A percentile compares a stretch with the other conserved stretches of the same genome.
phyloP scores from a whole-genome alignment of 345 rosid genomes.

The Camelina hispida region DNA sequence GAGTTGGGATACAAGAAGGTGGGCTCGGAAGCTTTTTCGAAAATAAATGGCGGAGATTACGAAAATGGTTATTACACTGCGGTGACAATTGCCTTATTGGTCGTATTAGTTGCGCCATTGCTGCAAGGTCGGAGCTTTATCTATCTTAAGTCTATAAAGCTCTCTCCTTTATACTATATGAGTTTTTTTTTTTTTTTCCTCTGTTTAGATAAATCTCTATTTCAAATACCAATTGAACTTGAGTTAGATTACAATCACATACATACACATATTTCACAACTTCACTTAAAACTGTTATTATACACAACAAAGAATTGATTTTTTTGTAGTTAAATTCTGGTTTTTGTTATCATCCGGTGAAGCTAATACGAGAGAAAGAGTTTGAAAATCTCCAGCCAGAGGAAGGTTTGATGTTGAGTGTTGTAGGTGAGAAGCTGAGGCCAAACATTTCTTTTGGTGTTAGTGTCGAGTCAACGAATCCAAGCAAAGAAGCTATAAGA shows the following conservation, averaged over 20 bases:
- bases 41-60: conserved; percentile 16
- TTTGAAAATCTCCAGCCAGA: conserved; percentile 60
- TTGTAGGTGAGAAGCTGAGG: conserved; percentile 55
- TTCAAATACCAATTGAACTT: conserved; percentile 1
- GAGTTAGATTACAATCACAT: conserved; percentile 25
- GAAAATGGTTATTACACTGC: conserved; percentile 29
- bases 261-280: conserved; percentile 20
- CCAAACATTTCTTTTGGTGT: conserved; percentile 78
- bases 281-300: conserved; percentile 31
- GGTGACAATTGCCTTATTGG: conserved; percentile 39
- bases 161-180: neutral
- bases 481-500: conserved; percentile 64
- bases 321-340: neutral
- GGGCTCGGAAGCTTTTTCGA: conserved; percentile 20
- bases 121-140: conserved; percentile 21
- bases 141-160: neutral
- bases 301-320: neutral
- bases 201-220: neutral
- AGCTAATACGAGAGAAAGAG: conserved; percentile 48
- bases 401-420: conserved; percentile 47
- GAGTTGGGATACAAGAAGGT: conserved; percentile 33
- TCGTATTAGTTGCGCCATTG: conserved; percentile 41
- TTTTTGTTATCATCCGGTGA: conserved; percentile 32
- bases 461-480: conserved; percentile 55
- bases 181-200: neutral